phyloP scores from a whole-genome alignment of 352 stramenopile genomes.

The Sclerospora graminicola region DNA sequence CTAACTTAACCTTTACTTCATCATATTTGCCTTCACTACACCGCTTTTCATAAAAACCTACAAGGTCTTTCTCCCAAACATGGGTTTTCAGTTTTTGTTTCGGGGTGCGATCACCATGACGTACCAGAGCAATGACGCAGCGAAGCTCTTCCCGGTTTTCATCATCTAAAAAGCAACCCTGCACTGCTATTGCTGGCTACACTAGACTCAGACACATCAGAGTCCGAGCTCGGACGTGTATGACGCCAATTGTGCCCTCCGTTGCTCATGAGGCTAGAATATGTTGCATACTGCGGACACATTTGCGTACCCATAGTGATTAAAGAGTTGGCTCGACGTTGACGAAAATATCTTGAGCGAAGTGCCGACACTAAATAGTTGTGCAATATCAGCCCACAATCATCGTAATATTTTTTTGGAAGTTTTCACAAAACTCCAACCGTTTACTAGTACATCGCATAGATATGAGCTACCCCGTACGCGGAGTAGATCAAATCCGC shows the following conservation, averaged over 20 bases:
- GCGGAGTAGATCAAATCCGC: constrained; percentile 97
- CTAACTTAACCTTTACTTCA: constrained; percentile 79
- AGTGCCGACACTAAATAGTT: constrained; percentile 81
- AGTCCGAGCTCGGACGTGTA: constrained; percentile 47
- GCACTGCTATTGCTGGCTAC: constrained; percentile 44
- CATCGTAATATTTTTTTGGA: constrained; percentile 99
- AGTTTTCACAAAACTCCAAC: constrained; percentile 98
- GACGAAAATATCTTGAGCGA: constrained; percentile 68
- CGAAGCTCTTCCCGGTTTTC: constrained; percentile 93
- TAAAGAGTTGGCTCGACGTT: constrained; percentile 48
- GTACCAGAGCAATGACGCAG: constrained; percentile 97
- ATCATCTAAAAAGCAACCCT: constrained; percentile 32
- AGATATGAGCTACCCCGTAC: constrained; percentile 91
- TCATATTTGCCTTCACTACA: constrained; percentile 67
- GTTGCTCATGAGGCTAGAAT: constrained; percentile 24
- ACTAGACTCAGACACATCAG: constrained; percentile 62
- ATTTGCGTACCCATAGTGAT: constrained; percentile 38
- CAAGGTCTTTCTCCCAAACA: constrained; percentile 76
- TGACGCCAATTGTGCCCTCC: constrained; percentile 21
- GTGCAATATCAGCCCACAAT: constrained; percentile 93
- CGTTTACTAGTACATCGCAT: constrained; percentile 99
- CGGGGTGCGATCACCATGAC: constrained; percentile 97
- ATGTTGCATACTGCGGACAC: constrained; percentile 72
- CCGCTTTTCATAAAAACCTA: constrained; percentile 73
- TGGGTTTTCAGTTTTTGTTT: constrained; percentile 99